These are phyloP conservation scores for Acephala macrosclerotiorum DNA, from an alignment of 2,329 filamentous ascomycete genomes.

Conservation along the genomic window DNA sequence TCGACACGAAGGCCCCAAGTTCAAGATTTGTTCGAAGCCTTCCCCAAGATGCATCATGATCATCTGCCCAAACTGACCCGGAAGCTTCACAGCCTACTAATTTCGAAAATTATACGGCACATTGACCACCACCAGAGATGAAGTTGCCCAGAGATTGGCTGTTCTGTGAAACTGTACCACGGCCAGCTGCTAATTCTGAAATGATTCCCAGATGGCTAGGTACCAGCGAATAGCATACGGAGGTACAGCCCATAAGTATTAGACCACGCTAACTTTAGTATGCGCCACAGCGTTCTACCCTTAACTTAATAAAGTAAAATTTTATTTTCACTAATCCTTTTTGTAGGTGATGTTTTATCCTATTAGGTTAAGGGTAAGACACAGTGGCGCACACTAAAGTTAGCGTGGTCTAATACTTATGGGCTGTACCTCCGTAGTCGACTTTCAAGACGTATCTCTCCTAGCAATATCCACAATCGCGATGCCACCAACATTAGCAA, in stretches of 20 bases:
- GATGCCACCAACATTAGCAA: conserved; percentile 8
- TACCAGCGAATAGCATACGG: conserved; percentile 2
- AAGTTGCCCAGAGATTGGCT: neutral
- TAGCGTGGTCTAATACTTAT: too few species aligned
- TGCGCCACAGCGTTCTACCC: too few species aligned
- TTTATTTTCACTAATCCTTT: too few species aligned
- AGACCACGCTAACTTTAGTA: too few species aligned
- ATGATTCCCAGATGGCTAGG: neutral
- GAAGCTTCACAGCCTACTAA: conserved; percentile 22
- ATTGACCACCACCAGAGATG: neutral
- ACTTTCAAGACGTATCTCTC: conserved; percentile 15
- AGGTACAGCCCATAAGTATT: too few species aligned
- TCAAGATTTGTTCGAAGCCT: conserved; percentile 1
- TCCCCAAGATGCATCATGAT: conserved; percentile 19
- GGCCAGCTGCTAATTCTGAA: neutral
- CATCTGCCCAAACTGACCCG: conserved; percentile 27
- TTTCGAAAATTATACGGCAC: conserved; percentile 22
- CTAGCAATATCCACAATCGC: conserved; percentile 8
- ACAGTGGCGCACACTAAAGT: too few species aligned
- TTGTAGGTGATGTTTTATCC: too few species aligned
- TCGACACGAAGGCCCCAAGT: conserved; percentile 15
- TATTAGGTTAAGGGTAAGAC: too few species aligned
- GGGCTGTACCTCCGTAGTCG: too few species aligned
- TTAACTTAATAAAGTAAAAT: too few species aligned
- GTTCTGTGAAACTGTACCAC: neutral